These are phyloP conservation scores for Paecilomyces variotii DNA, from an alignment of 2,329 filamentous ascomycete species.

Conservation along the genomic window DNA sequence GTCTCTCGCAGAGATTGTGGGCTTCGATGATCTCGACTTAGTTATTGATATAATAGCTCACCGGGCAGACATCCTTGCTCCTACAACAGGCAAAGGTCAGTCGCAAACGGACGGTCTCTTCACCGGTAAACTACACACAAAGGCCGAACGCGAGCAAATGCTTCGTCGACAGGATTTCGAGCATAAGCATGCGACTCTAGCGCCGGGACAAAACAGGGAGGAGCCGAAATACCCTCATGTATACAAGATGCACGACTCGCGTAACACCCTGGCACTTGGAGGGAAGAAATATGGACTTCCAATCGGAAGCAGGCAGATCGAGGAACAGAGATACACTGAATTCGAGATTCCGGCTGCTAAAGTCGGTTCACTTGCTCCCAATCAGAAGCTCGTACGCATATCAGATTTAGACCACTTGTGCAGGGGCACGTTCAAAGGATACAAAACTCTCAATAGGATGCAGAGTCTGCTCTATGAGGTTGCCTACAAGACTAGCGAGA, in stretches of 20 bases:
- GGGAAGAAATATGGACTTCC: slow-evolving; percentile 81
- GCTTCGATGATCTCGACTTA: slow-evolving; percentile 88
- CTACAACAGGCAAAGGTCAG: slow-evolving; percentile 20
- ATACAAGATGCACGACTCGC: slow-evolving; percentile 73
- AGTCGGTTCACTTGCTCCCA: slow-evolving; percentile 63
- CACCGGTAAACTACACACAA: slow-evolving; percentile 58
- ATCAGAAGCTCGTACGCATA: slow-evolving; percentile 71
- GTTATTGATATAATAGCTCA: slow-evolving; percentile 83
- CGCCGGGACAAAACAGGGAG: slow-evolving; percentile 60
- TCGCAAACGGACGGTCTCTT: slow-evolving; percentile 38
- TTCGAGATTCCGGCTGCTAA: slow-evolving; percentile 75
- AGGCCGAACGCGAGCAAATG: slow-evolving; percentile 68
- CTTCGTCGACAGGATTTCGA: slow-evolving; percentile 67
- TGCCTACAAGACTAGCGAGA: slow-evolving; percentile 91
- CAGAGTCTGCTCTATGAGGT: slow-evolving; percentile 94
- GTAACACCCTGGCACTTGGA: slow-evolving; percentile 72
- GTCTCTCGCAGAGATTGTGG: slow-evolving; percentile 77
- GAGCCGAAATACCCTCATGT: slow-evolving; percentile 86
- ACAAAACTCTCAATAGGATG: slow-evolving; percentile 93
- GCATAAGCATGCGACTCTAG: slow-evolving; percentile 71
- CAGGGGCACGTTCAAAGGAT: slow-evolving; percentile 83
- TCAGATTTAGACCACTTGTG: slow-evolving; percentile 82
- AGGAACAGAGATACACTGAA: slow-evolving; percentile 79
- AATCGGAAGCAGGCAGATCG: slow-evolving; percentile 60
- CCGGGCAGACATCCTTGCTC: slow-evolving; percentile 57